Evolutionary conservation across 2,329 filamentous ascomycete genomes (phyloP).

Genomic region (Fusarium vanettenii): DNA sequence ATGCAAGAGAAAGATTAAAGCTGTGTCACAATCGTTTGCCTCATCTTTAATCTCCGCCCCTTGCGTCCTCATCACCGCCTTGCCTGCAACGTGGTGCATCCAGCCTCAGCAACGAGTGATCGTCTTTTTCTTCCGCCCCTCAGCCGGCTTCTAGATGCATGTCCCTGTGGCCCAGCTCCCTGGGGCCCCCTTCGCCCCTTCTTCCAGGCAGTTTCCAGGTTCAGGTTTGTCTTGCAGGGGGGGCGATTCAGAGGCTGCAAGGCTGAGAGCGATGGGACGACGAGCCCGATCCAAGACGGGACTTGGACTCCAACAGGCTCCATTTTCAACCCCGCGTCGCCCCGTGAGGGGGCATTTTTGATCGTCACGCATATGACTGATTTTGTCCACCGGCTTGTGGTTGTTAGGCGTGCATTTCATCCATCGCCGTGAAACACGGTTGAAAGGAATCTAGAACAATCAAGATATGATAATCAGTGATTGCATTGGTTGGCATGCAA

Average conservation of each 20-base stretch:
- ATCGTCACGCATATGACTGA: neutral
- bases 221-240: conserved; percentile 27
- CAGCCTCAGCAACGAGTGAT: neutral
- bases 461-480: neutral
- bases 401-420: neutral
- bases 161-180: conserved; percentile 3
- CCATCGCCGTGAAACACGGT: neutral
- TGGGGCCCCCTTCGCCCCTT: conserved; percentile 15
- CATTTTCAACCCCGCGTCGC: conserved; percentile 19
- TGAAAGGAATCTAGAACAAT: neutral
- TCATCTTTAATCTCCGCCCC: neutral
- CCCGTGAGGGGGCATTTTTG: neutral
- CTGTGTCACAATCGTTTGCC: neutral
- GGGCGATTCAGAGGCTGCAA: conserved; percentile 24
- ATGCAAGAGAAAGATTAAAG: neutral
- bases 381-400: neutral
- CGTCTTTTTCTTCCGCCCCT: conserved; percentile 17
- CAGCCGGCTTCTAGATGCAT: conserved; percentile 22
- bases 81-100: neutral
- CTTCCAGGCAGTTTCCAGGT: conserved; percentile 17
- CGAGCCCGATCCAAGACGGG: neutral
- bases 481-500: neutral
- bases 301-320: neutral
- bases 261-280: conserved; percentile 27
- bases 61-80: neutral